A percentile compares a stretch with the other conserved stretches of the same genome.
These are phyloP conservation scores for Furcasterigmium sp. DNA, from an alignment of 2,329 filamentous ascomycete genomes.

Conservation along the genomic window DNA sequence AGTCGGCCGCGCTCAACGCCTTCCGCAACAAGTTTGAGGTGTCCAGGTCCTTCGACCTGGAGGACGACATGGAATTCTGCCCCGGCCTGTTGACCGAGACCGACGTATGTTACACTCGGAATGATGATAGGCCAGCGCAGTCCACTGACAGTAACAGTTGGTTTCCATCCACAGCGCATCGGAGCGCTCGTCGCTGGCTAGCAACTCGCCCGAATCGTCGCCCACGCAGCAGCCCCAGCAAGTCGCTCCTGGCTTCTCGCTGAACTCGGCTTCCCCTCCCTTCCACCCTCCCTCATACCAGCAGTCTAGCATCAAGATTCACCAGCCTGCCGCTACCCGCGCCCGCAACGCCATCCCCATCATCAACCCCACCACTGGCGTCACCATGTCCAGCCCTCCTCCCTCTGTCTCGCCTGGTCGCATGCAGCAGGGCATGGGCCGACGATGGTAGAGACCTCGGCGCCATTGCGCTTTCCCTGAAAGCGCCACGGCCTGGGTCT, in stretches of 20 bases:
- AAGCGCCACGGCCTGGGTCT: conserved; percentile 7
- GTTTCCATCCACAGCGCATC: conserved; percentile 90
- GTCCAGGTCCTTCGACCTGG: conserved; percentile 87
- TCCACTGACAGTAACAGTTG: conserved; percentile 49
- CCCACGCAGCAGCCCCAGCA: conserved; percentile 84
- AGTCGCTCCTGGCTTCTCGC: conserved; percentile 71
- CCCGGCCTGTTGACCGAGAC: conserved; percentile 86
- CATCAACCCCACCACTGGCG: conserved; percentile 89
- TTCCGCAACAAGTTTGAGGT: conserved; percentile 89
- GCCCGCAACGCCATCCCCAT: conserved; percentile 95
- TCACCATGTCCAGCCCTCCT: conserved; percentile 83
- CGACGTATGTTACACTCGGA: conserved; percentile 61
- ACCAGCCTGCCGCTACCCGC: conserved; percentile 85
- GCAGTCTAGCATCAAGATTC: conserved; percentile 68
- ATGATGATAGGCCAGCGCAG: conserved; percentile 2
- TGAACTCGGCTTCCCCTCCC: conserved; percentile 61
- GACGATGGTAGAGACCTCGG: conserved; percentile 45
- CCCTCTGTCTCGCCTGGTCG: conserved; percentile 61
- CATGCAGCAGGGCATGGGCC: conserved; percentile 50
- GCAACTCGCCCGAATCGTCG: conserved; percentile 87
- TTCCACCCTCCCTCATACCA: conserved; percentile 63
- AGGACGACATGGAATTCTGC: conserved; percentile 95
- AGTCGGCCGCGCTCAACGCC: conserved; percentile 67
- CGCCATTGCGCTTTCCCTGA: conserved; percentile 25
- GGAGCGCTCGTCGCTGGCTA: conserved; percentile 90